Evolutionary conservation across 192 early-diverging fungal species (phyloP), one percentile per base, ranked within the genome.

Genomic region (Entomortierella lignicola): DNA sequence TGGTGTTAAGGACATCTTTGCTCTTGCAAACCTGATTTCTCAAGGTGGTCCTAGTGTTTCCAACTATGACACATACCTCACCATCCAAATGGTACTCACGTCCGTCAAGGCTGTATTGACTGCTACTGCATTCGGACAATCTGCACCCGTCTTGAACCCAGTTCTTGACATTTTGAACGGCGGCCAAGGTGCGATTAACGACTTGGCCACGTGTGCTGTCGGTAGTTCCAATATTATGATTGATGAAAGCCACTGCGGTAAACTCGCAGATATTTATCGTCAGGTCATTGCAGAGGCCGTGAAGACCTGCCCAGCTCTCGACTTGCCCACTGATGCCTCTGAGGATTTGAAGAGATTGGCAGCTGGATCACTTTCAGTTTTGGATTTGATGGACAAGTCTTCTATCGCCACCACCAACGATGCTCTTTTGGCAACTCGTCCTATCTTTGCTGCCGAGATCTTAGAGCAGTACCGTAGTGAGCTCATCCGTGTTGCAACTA

Each of bases 351-450:
- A 34, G 34, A 25, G 65, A 17, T 26, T 77, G 44, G 47, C 54
- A 0, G 41, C 60, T 7, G 72, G 72, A 0, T 48, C 65, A 2
- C 23, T 41, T 10, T 57, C 65, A 31, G 29, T 77, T 6, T 26
- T 77, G 47, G 54, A 67, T 17, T 23, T 74, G 31, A 50, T 74
- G 1, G 37, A 8, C 51, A 66, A 60, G 51, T 61, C 25, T 27
- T 67, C 63, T 30, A 74, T 74, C 32, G 63, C 72, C 0, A 20
- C 53, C 37, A 61, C 31, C 32, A 74, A 74, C 21, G 72, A 74
- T 18, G 64, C 25, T 8, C 64, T 67, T 1, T 26, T 74, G 26
- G 13, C 48, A 20, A 34, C 47, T 2, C 56, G 64, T 11, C 60
- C 73, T 2, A 77, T 77, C 53, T 77, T 77, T 51, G 65, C 60